Percentiles rank a stretch among this genome's conserved stretches.
Conservation (phyloP, 176 grass and related monocot genomes). For the Aegilops speltoides region DNA sequence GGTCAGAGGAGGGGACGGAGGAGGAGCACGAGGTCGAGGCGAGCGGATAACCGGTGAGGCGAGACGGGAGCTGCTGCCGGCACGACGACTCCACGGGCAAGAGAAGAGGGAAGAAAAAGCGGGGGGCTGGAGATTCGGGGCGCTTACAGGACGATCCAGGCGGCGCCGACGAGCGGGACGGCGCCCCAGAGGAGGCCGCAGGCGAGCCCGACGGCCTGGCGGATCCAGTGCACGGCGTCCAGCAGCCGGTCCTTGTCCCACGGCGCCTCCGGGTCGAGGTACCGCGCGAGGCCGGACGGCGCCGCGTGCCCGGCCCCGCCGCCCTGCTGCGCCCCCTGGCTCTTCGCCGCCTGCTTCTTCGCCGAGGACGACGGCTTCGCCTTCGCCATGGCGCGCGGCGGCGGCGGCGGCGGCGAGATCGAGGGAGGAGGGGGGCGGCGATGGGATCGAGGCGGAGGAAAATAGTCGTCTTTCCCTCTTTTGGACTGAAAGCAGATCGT, state of each 20-base stretch:
- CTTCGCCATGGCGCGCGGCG: conserved; percentile 43
- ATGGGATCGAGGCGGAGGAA: conserved; percentile 21
- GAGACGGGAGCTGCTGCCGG: too few relatives aligned
- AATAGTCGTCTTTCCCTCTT: background rate
- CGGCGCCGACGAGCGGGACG: conserved; percentile 74
- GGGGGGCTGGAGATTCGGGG: background rate
- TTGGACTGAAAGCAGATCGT: background rate
- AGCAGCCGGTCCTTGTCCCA: conserved; percentile 95
- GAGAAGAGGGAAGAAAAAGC: too few relatives aligned
- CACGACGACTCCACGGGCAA: too few relatives aligned
- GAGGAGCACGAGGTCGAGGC: too few relatives aligned
- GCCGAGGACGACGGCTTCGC: conserved; percentile 43
- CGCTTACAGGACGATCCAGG: conserved; percentile 90
- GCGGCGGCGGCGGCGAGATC: background rate
- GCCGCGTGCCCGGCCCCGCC: conserved; percentile 36
- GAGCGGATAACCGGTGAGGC: background rate
- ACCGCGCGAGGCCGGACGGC: conserved; percentile 69
- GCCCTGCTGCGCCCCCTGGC: conserved; percentile 32
- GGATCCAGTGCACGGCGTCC: conserved; percentile 94
- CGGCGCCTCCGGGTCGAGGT: conserved; percentile 79
- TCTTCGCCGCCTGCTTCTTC: conserved; percentile 28
- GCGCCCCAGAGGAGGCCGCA: conserved; percentile 91
- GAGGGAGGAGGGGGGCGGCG: background rate
- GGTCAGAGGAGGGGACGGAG: background rate
- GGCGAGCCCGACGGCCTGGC: conserved; percentile 69